Evolutionary conservation across 768 basidiomycete genomes (phyloP).

Genomic region (Calocybe indica): DNA sequence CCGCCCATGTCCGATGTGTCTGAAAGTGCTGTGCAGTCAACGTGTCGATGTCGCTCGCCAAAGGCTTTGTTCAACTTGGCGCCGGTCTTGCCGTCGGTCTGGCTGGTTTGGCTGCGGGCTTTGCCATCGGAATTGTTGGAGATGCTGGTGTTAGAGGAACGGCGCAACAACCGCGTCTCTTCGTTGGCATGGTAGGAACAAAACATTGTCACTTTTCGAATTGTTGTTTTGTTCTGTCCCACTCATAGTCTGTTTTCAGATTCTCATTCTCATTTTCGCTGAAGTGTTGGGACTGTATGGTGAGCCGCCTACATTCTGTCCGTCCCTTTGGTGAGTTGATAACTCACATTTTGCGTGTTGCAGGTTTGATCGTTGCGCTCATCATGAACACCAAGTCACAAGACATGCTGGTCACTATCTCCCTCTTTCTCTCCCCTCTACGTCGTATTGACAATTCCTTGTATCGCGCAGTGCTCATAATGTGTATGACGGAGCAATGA

Average conservation of each 20-base stretch:
- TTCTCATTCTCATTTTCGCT: conserved; percentile 96
- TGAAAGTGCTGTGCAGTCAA: conserved; percentile 38
- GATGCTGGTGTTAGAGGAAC: conserved; percentile 98
- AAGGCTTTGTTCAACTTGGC: conserved; percentile 91
- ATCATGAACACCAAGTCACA: conserved; percentile 84
- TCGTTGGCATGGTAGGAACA: conserved; percentile 81
- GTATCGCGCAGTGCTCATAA: too few relatives aligned
- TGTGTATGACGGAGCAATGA: too few relatives aligned
- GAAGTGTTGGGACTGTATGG: conserved; percentile 51
- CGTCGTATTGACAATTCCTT: too few relatives aligned
- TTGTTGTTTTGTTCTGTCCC: not conserved
- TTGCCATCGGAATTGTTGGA: conserved; percentile 97
- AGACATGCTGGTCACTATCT: conserved; percentile 11
- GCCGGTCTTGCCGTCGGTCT: conserved; percentile 90
- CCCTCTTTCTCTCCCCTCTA: too few relatives aligned
- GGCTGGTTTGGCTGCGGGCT: conserved; percentile 94
- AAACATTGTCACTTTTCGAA: not conserved
- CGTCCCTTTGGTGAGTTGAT: not conserved
- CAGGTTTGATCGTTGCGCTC: conserved; percentile 86
- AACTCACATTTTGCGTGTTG: conserved; percentile 5
- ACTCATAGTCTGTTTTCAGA: conserved; percentile 35
- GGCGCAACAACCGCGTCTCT: conserved; percentile 91
- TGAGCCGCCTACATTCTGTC: conserved; percentile 52
- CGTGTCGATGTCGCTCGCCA: conserved; percentile 81
- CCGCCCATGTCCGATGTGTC: not conserved